These are phyloP conservation scores for Dalbergia oliveri DNA, from an alignment of 306 rosid species.

Conservation along the genomic window DNA sequence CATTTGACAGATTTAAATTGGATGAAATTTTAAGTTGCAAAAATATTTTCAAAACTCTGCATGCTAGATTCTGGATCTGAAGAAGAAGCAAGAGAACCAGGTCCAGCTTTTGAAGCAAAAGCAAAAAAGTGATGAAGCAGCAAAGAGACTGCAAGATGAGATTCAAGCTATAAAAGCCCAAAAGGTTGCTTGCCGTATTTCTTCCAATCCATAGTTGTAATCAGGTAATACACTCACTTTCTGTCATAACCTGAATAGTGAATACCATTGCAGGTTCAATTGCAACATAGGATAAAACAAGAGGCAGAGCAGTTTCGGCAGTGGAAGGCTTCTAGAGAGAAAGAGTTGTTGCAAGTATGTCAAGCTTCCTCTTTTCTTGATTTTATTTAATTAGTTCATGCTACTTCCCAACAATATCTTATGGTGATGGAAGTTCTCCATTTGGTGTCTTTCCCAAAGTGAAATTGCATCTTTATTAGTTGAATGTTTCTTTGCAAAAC, in stretches of 20 bases:
- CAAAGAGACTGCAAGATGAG: slow-evolving; percentile 96
- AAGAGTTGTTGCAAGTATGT: slow-evolving; percentile 93
- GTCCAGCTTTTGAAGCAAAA: slow-evolving; percentile 98
- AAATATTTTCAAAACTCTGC: slow-evolving; percentile 45
- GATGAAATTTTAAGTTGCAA: slow-evolving; percentile 39
- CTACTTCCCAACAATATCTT: slow-evolving; percentile 32
- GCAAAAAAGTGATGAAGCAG: slow-evolving; percentile 98
- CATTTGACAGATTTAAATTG: slow-evolving; percentile 24
- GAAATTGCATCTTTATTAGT: slow-evolving; percentile 19
- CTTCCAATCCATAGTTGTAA: slow-evolving; percentile 38
- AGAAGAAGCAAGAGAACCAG: slow-evolving; percentile 98
- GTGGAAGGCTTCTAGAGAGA: slow-evolving; percentile 99
- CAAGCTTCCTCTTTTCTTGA: slow-evolving; percentile 36
- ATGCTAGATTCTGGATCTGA: slow-evolving; percentile 86
- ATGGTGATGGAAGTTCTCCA: slow-evolving; percentile 24
- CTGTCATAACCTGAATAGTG: slow-evolving; percentile 27
- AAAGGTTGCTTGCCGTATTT: slow-evolving; percentile 69
- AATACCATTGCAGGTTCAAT: slow-evolving; percentile 72
- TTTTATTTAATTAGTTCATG: slow-evolving; percentile 26
- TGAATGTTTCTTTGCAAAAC: slow-evolving; percentile 22
- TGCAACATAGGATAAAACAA: slow-evolving; percentile 97
- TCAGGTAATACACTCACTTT: slow-evolving; percentile 19
- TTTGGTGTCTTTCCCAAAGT: slow-evolving; percentile 14
- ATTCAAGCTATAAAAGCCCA: slow-evolving; percentile 97
- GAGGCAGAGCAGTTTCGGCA: slow-evolving; percentile 99